phyloP scores from a whole-genome alignment of 139 green algal genomes.

The Chlorella sp. region DNA sequence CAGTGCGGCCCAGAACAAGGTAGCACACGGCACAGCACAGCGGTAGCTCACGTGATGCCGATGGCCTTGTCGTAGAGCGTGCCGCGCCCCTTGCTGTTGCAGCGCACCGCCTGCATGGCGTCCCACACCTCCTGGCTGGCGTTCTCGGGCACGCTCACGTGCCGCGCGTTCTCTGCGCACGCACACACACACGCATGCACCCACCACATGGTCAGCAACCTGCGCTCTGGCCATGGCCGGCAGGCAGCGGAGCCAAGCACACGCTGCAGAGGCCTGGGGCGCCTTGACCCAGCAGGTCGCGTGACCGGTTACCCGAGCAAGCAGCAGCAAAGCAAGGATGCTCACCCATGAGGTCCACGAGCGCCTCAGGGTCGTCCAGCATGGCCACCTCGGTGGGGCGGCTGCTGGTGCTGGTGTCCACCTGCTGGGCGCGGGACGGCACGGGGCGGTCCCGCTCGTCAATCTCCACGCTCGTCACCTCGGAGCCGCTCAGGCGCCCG shows the following conservation, averaged over 20 bases:
- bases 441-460: slow-evolving; percentile 8
- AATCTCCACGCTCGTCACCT: slow-evolving; percentile 10
- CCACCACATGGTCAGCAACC: not conserved
- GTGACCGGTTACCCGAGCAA: not conserved
- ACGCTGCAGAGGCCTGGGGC: not conserved
- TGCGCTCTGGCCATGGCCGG: not conserved
- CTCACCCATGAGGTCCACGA: slow-evolving; percentile 31
- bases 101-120: slow-evolving; percentile 31
- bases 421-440: not conserved
- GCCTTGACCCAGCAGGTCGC: not conserved
- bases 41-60: slow-evolving; percentile 52
- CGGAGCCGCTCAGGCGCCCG: slow-evolving; percentile 10
- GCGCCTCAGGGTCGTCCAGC: not conserved
- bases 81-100: slow-evolving; percentile 37
- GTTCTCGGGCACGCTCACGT: not conserved
- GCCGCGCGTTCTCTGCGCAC: not conserved
- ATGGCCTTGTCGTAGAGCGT: slow-evolving; percentile 42
- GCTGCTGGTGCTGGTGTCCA: too few species aligned
- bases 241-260: not conserved
- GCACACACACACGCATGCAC: not conserved
- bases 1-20: too few species aligned
- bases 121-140: slow-evolving; percentile 16
- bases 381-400: too few species aligned
- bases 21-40: too few species aligned
- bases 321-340: not conserved